Conservation (phyloP, 768 basidiomycete genomes). For the Leucogyrophana mollusca region DNA sequence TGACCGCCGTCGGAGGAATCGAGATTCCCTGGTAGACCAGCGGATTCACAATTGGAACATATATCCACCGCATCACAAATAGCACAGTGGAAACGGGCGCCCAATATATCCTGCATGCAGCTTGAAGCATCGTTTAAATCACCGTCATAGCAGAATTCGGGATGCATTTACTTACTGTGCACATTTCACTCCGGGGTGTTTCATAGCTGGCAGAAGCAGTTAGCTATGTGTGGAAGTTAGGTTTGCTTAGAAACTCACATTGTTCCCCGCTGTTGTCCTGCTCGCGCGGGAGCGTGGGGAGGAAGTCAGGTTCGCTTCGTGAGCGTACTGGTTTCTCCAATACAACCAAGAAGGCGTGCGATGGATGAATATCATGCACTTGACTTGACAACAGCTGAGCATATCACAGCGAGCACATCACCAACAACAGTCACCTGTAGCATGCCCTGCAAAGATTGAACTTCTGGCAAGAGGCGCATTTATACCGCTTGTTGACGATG, state of each 20-base stretch:
- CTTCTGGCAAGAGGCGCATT: constrained; percentile 78
- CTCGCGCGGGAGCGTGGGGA: constrained; percentile 19
- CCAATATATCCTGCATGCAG: constrained; percentile 86
- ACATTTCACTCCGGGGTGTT: constrained; percentile 82
- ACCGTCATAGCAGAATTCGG: background rate
- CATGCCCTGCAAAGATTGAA: constrained; percentile 83
- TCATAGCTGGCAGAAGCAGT: constrained; percentile 48
- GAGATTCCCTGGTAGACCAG: constrained; percentile 80
- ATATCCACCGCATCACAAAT: constrained; percentile 85
- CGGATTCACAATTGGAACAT: constrained; percentile 84
- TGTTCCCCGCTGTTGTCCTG: constrained; percentile 53
- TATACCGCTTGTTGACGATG: constrained; percentile 68
- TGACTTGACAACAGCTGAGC: constrained; percentile 44
- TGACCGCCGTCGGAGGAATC: constrained; percentile 78
- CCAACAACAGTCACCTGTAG: constrained; percentile 55
- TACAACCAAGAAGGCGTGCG: constrained; percentile 80
- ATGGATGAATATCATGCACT: constrained; percentile 90
- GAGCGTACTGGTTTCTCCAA: constrained; percentile 56
- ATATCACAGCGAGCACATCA: constrained; percentile 3
- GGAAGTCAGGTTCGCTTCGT: constrained; percentile 39
- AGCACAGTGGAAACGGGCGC: constrained; percentile 91
- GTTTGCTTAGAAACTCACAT: constrained; percentile 41
- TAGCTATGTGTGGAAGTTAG: constrained; percentile 2
- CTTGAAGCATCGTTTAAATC: constrained; percentile 37
- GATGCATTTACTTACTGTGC: constrained; percentile 61